These are phyloP conservation scores for Nissolia schottii DNA, from an alignment of 306 rosid genomes.

Conservation along the genomic window DNA sequence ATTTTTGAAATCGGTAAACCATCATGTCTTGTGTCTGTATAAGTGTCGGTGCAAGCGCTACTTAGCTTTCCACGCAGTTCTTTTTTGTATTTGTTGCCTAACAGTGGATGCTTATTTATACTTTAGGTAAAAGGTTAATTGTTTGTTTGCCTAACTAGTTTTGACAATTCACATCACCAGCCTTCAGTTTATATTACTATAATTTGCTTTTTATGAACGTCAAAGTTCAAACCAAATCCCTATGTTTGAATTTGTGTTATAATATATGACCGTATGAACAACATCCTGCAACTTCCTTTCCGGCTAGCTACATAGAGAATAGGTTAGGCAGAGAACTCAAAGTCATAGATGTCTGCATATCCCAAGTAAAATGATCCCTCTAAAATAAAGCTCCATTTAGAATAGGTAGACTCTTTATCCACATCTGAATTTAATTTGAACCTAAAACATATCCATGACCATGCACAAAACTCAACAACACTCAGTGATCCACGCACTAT, in stretches of 20 bases:
- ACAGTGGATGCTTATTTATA: constrained; percentile 10
- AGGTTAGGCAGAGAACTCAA: not conserved
- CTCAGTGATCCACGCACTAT: no score
- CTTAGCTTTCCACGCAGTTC: not conserved
- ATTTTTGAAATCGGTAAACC: no score
- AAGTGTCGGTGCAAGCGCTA: no score
- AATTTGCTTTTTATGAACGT: no score
- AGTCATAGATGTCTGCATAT: not conserved
- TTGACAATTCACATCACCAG: constrained; percentile 10
- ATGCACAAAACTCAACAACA: not conserved
- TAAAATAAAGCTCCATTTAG: not conserved
- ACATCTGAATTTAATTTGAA: not conserved
- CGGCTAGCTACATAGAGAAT: not conserved
- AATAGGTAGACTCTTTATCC: not conserved
- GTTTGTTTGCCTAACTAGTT: constrained; percentile 24
- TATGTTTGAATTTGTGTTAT: not conserved
- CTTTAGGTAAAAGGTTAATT: constrained; percentile 5
- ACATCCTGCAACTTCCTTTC: not conserved
- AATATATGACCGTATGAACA: not conserved
- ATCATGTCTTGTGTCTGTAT: no score
- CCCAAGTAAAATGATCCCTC: not conserved
- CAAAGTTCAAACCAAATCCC: not conserved
- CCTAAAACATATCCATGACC: not conserved
- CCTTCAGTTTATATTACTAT: constrained; percentile 23
- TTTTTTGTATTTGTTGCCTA: constrained; percentile 23